These are phyloP conservation scores for Pleurotus cornucopiae DNA, from an alignment of 768 basidiomycete species.

Conservation along the genomic window DNA sequence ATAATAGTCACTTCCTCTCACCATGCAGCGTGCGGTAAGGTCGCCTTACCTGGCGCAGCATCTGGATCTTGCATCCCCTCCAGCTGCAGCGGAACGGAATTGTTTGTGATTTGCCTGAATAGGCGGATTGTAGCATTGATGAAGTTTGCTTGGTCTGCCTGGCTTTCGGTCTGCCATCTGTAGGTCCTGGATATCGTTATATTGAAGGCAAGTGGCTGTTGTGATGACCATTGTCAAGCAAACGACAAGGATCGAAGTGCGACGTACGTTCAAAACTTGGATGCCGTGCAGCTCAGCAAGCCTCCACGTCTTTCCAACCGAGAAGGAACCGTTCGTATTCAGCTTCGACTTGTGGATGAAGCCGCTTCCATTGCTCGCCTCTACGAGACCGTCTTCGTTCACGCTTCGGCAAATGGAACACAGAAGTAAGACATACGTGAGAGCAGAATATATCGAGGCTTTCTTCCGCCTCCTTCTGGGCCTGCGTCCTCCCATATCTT, in stretches of 20 bases:
- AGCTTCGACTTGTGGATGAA: constrained; percentile 95
- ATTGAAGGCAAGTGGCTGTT: constrained; percentile 64
- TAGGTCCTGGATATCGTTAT: constrained; percentile 89
- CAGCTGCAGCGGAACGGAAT: constrained; percentile 45
- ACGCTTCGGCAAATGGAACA: background rate
- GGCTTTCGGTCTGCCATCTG: constrained; percentile 81
- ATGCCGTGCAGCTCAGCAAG: constrained; percentile 77
- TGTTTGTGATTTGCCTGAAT: constrained; percentile 45
- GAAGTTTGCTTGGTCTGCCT: constrained; percentile 70
- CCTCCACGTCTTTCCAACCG: constrained; percentile 96
- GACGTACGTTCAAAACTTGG: constrained; percentile 69
- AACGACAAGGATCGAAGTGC: constrained; percentile 9
- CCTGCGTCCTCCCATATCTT: constrained; percentile 92
- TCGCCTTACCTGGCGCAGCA: constrained; percentile 25
- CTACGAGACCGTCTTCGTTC: constrained; percentile 28
- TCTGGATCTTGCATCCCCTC: constrained; percentile 51
- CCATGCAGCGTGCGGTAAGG: background rate
- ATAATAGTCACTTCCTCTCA: constrained; percentile 1
- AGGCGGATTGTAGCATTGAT: constrained; percentile 61
- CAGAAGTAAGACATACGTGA: constrained; percentile 60
- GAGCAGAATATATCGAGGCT: constrained; percentile 87
- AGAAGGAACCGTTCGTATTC: constrained; percentile 92
- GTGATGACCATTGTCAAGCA: background rate
- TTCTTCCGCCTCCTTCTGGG: constrained; percentile 62
- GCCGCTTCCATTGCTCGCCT: constrained; percentile 56